Base-by-base conservation (phyloP, 73 alveolate species). In the Diophrys sp. region DNA sequence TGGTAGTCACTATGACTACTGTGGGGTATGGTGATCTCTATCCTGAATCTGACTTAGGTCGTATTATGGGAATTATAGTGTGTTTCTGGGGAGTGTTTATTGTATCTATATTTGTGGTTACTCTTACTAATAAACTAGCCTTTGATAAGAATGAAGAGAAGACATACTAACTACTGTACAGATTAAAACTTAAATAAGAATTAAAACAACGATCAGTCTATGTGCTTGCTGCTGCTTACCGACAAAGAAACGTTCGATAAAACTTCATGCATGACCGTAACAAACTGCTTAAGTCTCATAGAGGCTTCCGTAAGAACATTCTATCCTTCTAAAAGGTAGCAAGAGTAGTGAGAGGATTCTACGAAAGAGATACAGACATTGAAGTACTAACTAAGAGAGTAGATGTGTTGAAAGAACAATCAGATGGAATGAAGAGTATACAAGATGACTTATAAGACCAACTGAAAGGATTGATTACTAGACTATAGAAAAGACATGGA, bases 21-120 rank as follows among this genome's bases (percentile, higher is more conserved):
- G 95, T 96, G 31, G 99, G 99, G 54, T 97, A 94, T 90, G 99
- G 99, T 54, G 99, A 97, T 85, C 90, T 93, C 79, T 97, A 91
- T 78, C 98, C 99, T 23, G 89, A 95, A 71, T 87, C 98, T 26
- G 86, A 87, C 66, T 78, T 93, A 70, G 99, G 99, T n/a, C n/a
- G n/a, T n/a, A n/a, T 93, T n/a, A 91, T 95, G 28, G 89, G 94
- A 54, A 85, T 93, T 72, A 56, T 93, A 34, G 93, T 94, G 73
- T 93, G 99, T 80, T 73, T 95, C 62, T 91, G 97, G 97, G 99
- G 99, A 26, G 91, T 87, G 30, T 91, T 93, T 73, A 87, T 95
- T 33, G 98, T 93, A 70, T 87, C 97, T 1, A 81, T 94, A 73
- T 90, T 93, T 90, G 95, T 95, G 76, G 93, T 89, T 30, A 94